phyloP scores from a whole-genome alignment of 257 asterid species.

The Nicotiana undulata region DNA sequence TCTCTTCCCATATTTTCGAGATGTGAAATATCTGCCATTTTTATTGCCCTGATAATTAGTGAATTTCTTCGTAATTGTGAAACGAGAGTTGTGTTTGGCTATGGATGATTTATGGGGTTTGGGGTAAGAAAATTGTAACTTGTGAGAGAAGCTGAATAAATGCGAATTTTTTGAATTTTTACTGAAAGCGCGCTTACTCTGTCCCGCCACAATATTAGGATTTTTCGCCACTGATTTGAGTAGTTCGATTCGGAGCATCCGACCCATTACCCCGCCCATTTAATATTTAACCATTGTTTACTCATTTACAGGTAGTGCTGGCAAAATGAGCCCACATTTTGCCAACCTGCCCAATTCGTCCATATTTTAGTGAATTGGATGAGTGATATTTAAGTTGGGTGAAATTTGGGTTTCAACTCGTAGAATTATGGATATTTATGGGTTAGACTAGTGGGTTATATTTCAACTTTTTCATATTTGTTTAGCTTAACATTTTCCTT shows the following conservation, averaged over 20 bases:
- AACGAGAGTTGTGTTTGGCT: background rate
- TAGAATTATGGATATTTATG: too few relatives aligned
- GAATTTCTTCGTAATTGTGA: background rate
- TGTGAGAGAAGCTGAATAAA: background rate
- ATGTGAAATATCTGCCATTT: conserved; percentile 68
- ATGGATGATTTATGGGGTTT: background rate
- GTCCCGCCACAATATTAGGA: background rate
- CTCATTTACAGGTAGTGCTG: too few relatives aligned
- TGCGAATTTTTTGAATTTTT: background rate
- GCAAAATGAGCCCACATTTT: too few relatives aligned
- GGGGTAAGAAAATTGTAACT: background rate
- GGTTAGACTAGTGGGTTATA: too few relatives aligned
- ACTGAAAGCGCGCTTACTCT: background rate
- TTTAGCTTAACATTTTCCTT: too few relatives aligned
- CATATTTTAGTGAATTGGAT: too few relatives aligned
- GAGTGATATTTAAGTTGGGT: too few relatives aligned
- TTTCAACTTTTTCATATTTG: too few relatives aligned
- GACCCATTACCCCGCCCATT: background rate
- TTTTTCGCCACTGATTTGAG: background rate
- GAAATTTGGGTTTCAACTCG: too few relatives aligned
- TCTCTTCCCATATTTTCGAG: conserved; percentile 94
- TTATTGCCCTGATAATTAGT: background rate
- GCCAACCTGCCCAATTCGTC: too few relatives aligned
- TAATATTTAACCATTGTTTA: too few relatives aligned
- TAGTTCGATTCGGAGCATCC: background rate